phyloP scores from a whole-genome alignment of 2,329 filamentous ascomycete species.

The Fusarium nanum region DNA sequence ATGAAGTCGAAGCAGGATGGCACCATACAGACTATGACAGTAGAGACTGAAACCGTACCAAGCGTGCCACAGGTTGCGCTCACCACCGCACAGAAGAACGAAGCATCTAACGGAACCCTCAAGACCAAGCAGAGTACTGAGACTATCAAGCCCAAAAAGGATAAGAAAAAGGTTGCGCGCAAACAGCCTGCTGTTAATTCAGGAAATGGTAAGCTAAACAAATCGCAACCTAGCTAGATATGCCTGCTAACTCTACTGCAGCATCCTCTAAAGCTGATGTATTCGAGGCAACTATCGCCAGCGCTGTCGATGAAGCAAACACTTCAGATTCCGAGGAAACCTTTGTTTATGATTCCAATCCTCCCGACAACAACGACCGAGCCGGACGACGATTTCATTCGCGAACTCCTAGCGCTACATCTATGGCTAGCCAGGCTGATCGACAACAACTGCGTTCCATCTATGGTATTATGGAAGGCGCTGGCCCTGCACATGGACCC shows the following conservation, averaged over 20 bases:
- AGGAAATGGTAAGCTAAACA: slow-evolving; percentile 69
- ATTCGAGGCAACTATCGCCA: slow-evolving; percentile 96
- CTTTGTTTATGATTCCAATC: slow-evolving; percentile 99
- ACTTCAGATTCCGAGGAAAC: slow-evolving; percentile 98
- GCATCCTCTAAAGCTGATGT: slow-evolving; percentile 87
- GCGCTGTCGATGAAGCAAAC: slow-evolving; percentile 93
- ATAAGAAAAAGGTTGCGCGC: slow-evolving; percentile 82
- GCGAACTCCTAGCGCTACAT: slow-evolving; percentile 92
- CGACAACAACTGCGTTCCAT: slow-evolving; percentile 71
- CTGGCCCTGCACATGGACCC: slow-evolving; percentile 54
- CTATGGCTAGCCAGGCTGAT: slow-evolving; percentile 78
- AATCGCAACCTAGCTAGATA: slow-evolving; percentile 24
- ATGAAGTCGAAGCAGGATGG: slow-evolving; percentile 79
- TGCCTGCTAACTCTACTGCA: slow-evolving; percentile 26
- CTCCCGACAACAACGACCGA: slow-evolving; percentile 73
- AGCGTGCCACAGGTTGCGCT: slow-evolving; percentile 88
- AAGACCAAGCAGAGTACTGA: slow-evolving; percentile 92
- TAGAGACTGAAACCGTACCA: slow-evolving; percentile 95
- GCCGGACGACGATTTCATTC: slow-evolving; percentile 84
- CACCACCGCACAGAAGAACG: slow-evolving; percentile 71
- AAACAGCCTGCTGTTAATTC: slow-evolving; percentile 79
- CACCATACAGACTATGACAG: slow-evolving; percentile 91
- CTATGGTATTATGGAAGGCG: slow-evolving; percentile 72
- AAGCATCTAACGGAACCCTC: slow-evolving; percentile 76
- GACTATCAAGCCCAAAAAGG: slow-evolving; percentile 93